Percentiles rank a stretch among this genome's conserved stretches.
phyloP scores from a whole-genome alignment of 139 green algal species.

The Eudorina sp. region DNA sequence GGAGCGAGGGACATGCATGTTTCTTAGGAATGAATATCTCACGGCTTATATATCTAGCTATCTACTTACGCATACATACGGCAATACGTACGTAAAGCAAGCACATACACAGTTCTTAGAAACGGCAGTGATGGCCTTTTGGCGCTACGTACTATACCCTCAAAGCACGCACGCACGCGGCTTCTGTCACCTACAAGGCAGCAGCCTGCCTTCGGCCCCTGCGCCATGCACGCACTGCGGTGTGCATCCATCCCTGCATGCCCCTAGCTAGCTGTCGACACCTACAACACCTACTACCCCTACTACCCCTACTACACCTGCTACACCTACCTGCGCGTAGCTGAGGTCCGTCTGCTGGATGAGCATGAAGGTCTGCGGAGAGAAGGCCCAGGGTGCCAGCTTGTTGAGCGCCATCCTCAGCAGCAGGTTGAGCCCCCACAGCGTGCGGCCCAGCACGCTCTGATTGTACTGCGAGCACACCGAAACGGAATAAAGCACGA shows the following conservation, averaged over 20 bases:
- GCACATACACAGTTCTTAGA: not conserved
- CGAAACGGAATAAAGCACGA: too few relatives aligned
- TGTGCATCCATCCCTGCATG: not conserved
- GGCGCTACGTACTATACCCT: too few relatives aligned
- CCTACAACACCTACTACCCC: too few relatives aligned
- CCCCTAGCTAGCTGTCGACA: too few relatives aligned
- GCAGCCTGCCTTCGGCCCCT: not conserved
- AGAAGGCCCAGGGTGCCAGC: slow-evolving; percentile 38
- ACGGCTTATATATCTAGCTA: not conserved
- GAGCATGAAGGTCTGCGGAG: slow-evolving; percentile 40
- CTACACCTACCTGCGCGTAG: slow-evolving; percentile 36
- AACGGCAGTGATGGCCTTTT: not conserved
- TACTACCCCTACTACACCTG: too few relatives aligned
- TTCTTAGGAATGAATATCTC: too few relatives aligned
- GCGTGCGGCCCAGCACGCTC: not conserved
- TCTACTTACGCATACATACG: not conserved
- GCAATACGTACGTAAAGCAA: too few relatives aligned
- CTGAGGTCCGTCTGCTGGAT: slow-evolving; percentile 28
- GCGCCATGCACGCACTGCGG: not conserved
- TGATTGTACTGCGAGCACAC: slow-evolving; percentile 62
- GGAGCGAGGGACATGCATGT: too few relatives aligned
- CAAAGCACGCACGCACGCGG: too few relatives aligned
- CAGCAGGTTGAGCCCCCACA: slow-evolving; percentile 46
- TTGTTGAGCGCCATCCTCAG: slow-evolving; percentile 7
- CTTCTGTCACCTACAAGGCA: too few relatives aligned